A percentile compares a stretch with the other conserved stretches of the same genome.
Evolutionary conservation across 2,329 filamentous ascomycete genomes (phyloP).

Genomic region (Cladosporium sp.): DNA sequence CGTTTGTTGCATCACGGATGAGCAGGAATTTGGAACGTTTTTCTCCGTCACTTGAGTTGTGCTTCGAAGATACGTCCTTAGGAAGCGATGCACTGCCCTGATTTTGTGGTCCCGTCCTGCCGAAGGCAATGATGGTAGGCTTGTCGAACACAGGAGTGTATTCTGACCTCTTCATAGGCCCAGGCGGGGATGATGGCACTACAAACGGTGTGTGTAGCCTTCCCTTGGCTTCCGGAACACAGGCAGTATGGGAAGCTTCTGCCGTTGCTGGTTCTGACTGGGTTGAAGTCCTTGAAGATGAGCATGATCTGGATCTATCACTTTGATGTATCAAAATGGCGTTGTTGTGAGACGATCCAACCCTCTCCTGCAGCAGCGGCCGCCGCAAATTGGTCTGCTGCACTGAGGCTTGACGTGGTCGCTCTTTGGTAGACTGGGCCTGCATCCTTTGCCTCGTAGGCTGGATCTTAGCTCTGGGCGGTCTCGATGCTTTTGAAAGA

Average conservation of each 20-base stretch:
- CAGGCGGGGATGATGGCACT: slow-evolving; percentile 2
- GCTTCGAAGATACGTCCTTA: background rate
- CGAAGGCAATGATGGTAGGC: slow-evolving; percentile 23
- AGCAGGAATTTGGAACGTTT: background rate
- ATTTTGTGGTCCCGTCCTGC: slow-evolving; percentile 26
- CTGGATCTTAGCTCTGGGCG: background rate
- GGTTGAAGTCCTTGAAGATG: background rate
- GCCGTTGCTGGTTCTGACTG: background rate
- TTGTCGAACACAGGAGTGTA: slow-evolving; percentile 12
- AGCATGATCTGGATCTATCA: no score
- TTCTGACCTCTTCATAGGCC: background rate
- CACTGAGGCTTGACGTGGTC: no score
- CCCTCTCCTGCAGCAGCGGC: no score
- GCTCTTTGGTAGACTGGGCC: background rate
- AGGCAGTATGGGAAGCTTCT: background rate
- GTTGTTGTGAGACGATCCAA: no score
- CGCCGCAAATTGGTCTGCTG: no score
- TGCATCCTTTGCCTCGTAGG: slow-evolving; percentile 2
- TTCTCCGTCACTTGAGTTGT: background rate
- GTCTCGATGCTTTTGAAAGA: background rate
- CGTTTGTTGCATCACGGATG: no score
- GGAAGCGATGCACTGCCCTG: slow-evolving; percentile 19
- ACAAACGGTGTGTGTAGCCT: background rate
- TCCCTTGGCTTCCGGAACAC: background rate
- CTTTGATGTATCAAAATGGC: no score